Evolutionary conservation across 2,329 filamentous ascomycete species (phyloP), one percentile per base, ranked within the genome.

Genomic region (Ophiostoma sp.): DNA sequence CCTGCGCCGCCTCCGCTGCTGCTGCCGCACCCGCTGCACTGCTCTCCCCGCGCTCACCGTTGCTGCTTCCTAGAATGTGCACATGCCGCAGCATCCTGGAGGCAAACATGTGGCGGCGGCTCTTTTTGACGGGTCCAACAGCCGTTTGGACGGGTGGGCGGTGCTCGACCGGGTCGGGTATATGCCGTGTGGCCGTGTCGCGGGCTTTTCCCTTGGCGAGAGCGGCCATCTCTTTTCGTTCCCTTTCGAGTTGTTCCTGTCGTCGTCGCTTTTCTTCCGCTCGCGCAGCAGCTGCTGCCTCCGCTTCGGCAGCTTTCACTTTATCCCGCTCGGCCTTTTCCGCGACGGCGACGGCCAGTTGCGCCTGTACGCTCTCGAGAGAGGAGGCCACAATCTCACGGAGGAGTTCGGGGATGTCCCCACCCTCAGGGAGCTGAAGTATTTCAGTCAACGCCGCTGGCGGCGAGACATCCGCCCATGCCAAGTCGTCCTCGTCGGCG

Each of bases 391-490:
- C 76, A 19, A 89, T 76, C 7, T 82, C 79, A 3, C 79, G 75
- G 1, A 88, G 78, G 8, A 84, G 78, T 3, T 84, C 81, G 2
- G 84, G 83, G 0, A 81, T 81, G 70, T 64, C 42, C 15, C 7
- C 45, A 28, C 82, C 76, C 50, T 82, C 82, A 19, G 82, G 81
- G 8, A 45, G 55, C 2, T 2, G 80, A 1, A 68, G 17, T 0
- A 80, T 77, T 39, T 82, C 80, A 4, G 73, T 79, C 7, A 89
- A 78, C 0, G 81, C 82, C 12, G 78, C 76, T 0, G 87, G 87
- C 3, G 85, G 85, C 2, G 83, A 81, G 75, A 86, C 87, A 69
- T 81, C 78, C 50, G 80, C 82, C 85, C 86, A 88, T 76, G 45
- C 52, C 15, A 72, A 36, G 36, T 72, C 74, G 17, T 71, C 50